Evolutionary conservation across 176 grass and related monocot genomes (phyloP).

Genomic region (Oryza brachyantha): DNA sequence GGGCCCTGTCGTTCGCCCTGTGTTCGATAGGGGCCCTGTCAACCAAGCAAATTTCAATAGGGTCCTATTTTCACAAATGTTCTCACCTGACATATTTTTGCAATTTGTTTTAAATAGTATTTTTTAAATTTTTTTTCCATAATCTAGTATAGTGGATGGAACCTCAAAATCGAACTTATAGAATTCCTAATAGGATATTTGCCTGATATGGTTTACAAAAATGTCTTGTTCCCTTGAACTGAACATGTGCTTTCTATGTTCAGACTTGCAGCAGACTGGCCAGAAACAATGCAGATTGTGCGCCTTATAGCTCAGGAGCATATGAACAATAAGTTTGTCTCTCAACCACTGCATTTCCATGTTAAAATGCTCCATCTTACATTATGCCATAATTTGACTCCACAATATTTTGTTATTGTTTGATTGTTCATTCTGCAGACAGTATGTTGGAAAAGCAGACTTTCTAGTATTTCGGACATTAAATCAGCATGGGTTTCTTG

Average conservation of each 20-base stretch:
- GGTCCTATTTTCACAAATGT: too few species aligned
- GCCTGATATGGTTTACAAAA: background rate
- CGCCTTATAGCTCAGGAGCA: slow-evolving; percentile 95
- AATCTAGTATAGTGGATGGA: slow-evolving; percentile 3
- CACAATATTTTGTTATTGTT: slow-evolving; percentile 33
- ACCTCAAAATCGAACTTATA: background rate
- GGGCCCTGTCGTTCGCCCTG: too few species aligned
- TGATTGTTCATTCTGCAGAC: slow-evolving; percentile 49
- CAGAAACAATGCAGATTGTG: slow-evolving; percentile 96
- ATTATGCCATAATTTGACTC: slow-evolving; percentile 15
- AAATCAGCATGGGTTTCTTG: slow-evolving; percentile 97
- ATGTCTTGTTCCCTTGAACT: slow-evolving; percentile 8
- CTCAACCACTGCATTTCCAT: slow-evolving; percentile 22
- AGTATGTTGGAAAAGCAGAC: slow-evolving; percentile 94
- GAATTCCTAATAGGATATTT: slow-evolving; percentile 5
- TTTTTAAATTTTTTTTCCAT: too few species aligned
- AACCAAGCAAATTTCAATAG: too few species aligned
- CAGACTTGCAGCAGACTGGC: slow-evolving; percentile 94
- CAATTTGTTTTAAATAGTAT: too few species aligned
- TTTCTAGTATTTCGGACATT: slow-evolving; percentile 88
- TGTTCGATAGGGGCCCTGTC: too few species aligned
- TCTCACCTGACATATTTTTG: too few species aligned
- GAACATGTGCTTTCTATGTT: slow-evolving; percentile 29
- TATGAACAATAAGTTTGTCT: slow-evolving; percentile 90
- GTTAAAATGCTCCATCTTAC: slow-evolving; percentile 5